These are phyloP conservation scores for Trebouxia sp. DNA, from an alignment of 139 green algal genomes.

Conservation along the genomic window DNA sequence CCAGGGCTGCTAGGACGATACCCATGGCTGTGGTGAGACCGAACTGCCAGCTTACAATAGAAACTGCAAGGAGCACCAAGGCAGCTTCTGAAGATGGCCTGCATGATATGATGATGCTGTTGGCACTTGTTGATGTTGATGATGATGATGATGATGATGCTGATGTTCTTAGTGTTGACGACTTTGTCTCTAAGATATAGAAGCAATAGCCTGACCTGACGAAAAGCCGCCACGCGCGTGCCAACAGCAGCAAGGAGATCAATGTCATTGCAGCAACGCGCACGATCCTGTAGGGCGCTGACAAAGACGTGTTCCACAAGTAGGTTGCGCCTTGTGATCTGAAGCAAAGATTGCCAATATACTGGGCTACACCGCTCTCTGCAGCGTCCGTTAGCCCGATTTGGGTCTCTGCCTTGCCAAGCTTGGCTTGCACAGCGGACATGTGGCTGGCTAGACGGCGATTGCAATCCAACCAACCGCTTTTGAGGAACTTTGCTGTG, in stretches of 20 bases:
- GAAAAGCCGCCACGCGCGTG: not conserved
- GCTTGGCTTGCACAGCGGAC: not conserved
- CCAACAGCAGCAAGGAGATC: constrained; percentile 15
- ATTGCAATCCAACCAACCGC: too few relatives aligned
- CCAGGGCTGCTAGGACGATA: not conserved
- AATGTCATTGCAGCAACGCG: constrained; percentile 16
- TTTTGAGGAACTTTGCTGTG: too few relatives aligned
- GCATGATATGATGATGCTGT: not conserved
- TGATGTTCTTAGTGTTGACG: not conserved
- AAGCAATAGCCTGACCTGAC: not conserved
- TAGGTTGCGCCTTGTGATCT: constrained; percentile 5
- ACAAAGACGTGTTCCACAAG: constrained; percentile 5
- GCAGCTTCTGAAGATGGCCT: not conserved
- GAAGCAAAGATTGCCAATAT: not conserved
- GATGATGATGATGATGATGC: not conserved
- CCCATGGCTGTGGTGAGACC: not conserved
- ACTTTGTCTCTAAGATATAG: not conserved
- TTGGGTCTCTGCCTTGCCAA: not conserved
- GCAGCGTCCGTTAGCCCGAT: not conserved
- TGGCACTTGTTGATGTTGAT: not conserved
- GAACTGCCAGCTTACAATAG: not conserved
- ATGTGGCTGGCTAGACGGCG: not conserved
- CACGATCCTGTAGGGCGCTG: not conserved
- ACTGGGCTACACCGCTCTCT: not conserved
- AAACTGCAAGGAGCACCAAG: not conserved